Evolutionary conservation across 495 filamentous ascomycete genomes (phyloP), one percentile per base, ranked within the genome.

Genomic region (Ramalina peruviana): DNA sequence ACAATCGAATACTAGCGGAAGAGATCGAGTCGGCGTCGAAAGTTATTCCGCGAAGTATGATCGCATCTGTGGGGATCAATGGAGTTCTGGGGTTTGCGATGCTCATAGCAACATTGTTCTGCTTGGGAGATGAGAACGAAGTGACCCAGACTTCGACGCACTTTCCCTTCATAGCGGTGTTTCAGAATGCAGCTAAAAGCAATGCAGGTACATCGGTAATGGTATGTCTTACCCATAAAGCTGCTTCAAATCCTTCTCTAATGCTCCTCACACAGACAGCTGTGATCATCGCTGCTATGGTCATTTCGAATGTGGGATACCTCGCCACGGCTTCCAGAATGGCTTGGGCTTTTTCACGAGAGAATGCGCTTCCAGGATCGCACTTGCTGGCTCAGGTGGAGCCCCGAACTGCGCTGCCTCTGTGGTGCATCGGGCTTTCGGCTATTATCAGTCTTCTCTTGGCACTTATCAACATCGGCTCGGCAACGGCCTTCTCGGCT

Each of bases 321-420:
- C 60, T 75, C 1, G 77, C 79, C 3, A 70, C 73, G 3, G 68
- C 71, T 7, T 75, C 72, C 1, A 68, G 79, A 17, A 66, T 74
- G 33, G 65, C 64, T 13, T 83, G 73, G 72, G 67, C 78, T 3
- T 82, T 83, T 56, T 73, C 78, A 11, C 60, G 78, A 4, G 78
- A 83, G 56, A 60, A 69, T n/a, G 79, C 74, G 2, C 62, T 83
- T 2, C 79, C 79, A 0, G 78, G 74, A 54, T 72, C 70, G 12
- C 53, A 55, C 3, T 69, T 71, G 52, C 72, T 80, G 38, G 65
- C 60, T 13, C 55, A 66, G 36, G 70, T 66, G 37, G 46, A 59
- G 49, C 25, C 17, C 7, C 30, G 30, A 11, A 33, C 30, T 33
- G 30, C 30, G 30, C 12, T 33, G 30, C 30, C 30, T 33, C 30